Percentiles rank a stretch among this genome's conserved stretches.
Conservation (phyloP, 2,329 filamentous ascomycete genomes). For the Triangularia setosa region DNA sequence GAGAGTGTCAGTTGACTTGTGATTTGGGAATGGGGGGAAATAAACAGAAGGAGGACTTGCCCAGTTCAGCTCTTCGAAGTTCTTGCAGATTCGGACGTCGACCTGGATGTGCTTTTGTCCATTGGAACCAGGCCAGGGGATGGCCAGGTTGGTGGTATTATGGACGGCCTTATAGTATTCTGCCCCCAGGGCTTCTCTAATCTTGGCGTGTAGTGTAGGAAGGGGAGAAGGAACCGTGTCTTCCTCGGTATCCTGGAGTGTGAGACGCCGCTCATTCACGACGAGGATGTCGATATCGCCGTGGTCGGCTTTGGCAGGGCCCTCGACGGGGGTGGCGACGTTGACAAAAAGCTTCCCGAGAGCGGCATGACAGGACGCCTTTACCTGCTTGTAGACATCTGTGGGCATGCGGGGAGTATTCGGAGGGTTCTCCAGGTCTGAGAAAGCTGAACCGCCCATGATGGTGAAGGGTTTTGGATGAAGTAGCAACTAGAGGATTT, state of each 20-base stretch:
- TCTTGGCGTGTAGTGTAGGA: conserved; percentile 23
- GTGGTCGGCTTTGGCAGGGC: conserved; percentile 61
- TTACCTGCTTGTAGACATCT: conserved; percentile 52
- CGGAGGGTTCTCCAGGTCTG: conserved; percentile 43
- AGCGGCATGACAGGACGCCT: conserved; percentile 40
- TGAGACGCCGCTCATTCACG: conserved; percentile 27
- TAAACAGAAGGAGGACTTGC: conserved; percentile 17
- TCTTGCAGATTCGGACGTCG: conserved; percentile 57
- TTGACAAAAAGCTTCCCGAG: conserved; percentile 50
- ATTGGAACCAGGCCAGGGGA: conserved; percentile 47
- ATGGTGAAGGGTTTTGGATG: background rate
- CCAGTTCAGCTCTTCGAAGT: conserved; percentile 51
- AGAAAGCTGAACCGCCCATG: conserved; percentile 67
- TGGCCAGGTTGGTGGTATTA: conserved; percentile 45
- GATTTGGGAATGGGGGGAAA: background rate
- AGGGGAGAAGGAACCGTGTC: conserved; percentile 1
- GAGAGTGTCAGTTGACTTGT: background rate
- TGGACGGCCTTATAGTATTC: conserved; percentile 30
- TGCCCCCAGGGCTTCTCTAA: conserved; percentile 46
- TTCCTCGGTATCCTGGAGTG: conserved; percentile 6
- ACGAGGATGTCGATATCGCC: conserved; percentile 74
- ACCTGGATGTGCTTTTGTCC: conserved; percentile 56
- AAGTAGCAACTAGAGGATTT: background rate
- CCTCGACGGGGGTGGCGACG: conserved; percentile 62
- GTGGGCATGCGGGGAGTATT: conserved; percentile 63